Evolutionary conservation across 1,139 yeast species (phyloP).

Genomic region (Debaryomycetaceae sp.): DNA sequence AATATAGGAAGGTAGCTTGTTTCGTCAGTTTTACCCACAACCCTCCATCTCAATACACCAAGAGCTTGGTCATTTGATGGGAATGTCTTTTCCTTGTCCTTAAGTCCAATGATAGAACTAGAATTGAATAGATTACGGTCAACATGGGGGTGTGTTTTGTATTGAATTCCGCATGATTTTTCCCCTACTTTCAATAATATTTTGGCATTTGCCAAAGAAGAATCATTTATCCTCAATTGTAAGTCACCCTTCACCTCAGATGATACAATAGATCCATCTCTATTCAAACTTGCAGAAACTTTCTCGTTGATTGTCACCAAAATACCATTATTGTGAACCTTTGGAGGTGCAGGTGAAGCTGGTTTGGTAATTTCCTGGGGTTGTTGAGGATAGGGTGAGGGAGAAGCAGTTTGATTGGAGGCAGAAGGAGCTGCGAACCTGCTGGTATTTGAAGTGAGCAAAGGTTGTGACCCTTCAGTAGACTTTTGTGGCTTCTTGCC

Average conservation of each 20-base stretch:
- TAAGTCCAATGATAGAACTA: constrained; percentile 62
- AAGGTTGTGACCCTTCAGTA: constrained; percentile 42
- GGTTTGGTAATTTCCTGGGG: constrained; percentile 23
- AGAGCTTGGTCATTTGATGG: constrained; percentile 88
- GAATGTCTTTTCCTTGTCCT: constrained; percentile 75
- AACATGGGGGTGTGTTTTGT: constrained; percentile 94
- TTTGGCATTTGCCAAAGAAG: constrained; percentile 62
- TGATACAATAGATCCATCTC: constrained; percentile 76
- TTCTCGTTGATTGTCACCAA: constrained; percentile 76
- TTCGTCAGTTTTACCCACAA: constrained; percentile 58
- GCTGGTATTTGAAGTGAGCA: constrained; percentile 30
- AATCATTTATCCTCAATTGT: constrained; percentile 79
- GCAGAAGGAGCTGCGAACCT: constrained; percentile 13
- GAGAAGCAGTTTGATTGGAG: constrained; percentile 2
- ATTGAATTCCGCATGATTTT: constrained; percentile 55
- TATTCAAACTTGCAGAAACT: constrained; percentile 68
- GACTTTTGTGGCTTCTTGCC: constrained; percentile 56
- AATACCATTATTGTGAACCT: constrained; percentile 67
- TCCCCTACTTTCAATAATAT: constrained; percentile 54
- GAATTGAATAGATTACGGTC: constrained; percentile 69
- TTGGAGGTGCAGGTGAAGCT: constrained; percentile 24
- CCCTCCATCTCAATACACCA: constrained; percentile 91
- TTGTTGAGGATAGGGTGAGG: constrained; percentile 9
- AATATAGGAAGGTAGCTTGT: constrained; percentile 64
- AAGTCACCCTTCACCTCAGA: constrained; percentile 90